Percentiles rank a stretch among this genome's conserved stretches.
These are phyloP conservation scores for Quercus tomentella DNA, from an alignment of 331 rosid species.

Conservation along the genomic window DNA sequence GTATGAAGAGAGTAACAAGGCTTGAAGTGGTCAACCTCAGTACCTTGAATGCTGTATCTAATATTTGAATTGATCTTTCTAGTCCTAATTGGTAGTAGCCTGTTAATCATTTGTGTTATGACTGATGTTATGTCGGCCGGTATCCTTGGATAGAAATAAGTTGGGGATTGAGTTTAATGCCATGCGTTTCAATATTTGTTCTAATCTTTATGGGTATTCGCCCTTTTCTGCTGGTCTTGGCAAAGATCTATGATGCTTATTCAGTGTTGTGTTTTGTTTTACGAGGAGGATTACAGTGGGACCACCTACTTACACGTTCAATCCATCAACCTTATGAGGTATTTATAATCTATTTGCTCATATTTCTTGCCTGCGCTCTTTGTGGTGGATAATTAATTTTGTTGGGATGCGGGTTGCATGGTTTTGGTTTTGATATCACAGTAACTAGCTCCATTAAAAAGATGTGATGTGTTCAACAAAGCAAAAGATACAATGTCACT, in stretches of 20 bases:
- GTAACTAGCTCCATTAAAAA: neutral
- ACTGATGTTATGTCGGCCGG: neutral
- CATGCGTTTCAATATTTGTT: neutral
- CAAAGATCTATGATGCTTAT: neutral
- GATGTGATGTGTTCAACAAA: neutral
- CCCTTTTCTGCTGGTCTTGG: neutral
- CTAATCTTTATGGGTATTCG: neutral
- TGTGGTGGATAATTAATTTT: neutral
- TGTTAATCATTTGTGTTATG: neutral
- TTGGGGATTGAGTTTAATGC: neutral
- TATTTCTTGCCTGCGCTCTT: neutral
- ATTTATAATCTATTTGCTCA: neutral
- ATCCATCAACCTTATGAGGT: slow-evolving; percentile 4
- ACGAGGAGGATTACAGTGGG: slow-evolving; percentile 9
- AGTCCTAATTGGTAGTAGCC: neutral
- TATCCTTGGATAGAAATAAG: neutral
- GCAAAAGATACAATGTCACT: neutral
- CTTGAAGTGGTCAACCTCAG: neutral
- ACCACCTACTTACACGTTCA: slow-evolving; percentile 9
- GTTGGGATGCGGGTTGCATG: slow-evolving; percentile 4
- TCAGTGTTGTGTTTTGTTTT: neutral
- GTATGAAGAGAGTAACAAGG: neutral
- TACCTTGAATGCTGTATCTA: neutral
- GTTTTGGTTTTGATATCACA: neutral
- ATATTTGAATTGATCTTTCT: neutral